A percentile compares a stretch with the other conserved stretches of the same genome.
These are phyloP conservation scores for Penicillium sp. DNA, from an alignment of 2,329 filamentous ascomycete genomes.

Conservation along the genomic window DNA sequence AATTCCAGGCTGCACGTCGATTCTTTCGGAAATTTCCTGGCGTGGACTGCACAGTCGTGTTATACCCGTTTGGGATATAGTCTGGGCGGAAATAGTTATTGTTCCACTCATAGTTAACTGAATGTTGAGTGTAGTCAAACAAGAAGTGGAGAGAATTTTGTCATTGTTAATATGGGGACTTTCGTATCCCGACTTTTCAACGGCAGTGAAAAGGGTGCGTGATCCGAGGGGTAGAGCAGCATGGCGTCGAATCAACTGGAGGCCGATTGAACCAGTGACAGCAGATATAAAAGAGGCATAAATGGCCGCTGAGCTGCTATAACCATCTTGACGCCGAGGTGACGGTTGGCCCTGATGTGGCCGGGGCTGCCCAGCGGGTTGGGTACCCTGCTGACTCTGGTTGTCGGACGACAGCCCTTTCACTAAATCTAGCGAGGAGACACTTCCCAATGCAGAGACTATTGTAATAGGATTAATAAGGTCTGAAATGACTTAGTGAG, in stretches of 20 bases:
- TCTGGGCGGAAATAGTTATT: conserved; percentile 39
- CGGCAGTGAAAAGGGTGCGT: conserved; percentile 40
- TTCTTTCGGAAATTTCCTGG: conserved; percentile 18
- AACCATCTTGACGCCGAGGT: conserved; percentile 32
- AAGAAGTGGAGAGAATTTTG: conserved; percentile 27
- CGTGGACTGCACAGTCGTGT: conserved; percentile 31
- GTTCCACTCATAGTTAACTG: conserved; percentile 40
- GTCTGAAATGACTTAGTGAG: not conserved
- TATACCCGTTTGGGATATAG: conserved; percentile 39
- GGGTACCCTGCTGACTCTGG: conserved; percentile 19
- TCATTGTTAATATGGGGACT: conserved; percentile 29
- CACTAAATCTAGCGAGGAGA: conserved; percentile 37
- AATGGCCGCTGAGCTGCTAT: conserved; percentile 36
- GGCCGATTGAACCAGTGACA: conserved; percentile 37
- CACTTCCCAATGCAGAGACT: conserved; percentile 40
- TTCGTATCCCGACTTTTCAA: conserved; percentile 35
- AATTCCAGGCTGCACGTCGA: conserved; percentile 25
- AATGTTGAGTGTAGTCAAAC: conserved; percentile 39
- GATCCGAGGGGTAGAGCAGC: conserved; percentile 43
- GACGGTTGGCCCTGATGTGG: conserved; percentile 24
- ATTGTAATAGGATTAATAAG: conserved; percentile 7
- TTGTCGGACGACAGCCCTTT: conserved; percentile 37
- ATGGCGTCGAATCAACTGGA: conserved; percentile 38
- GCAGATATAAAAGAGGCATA: conserved; percentile 44
- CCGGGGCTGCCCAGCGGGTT: conserved; percentile 26